Evolutionary conservation across 1,139 yeast species (phyloP).

Genomic region (Blastobotrys proliferans): DNA sequence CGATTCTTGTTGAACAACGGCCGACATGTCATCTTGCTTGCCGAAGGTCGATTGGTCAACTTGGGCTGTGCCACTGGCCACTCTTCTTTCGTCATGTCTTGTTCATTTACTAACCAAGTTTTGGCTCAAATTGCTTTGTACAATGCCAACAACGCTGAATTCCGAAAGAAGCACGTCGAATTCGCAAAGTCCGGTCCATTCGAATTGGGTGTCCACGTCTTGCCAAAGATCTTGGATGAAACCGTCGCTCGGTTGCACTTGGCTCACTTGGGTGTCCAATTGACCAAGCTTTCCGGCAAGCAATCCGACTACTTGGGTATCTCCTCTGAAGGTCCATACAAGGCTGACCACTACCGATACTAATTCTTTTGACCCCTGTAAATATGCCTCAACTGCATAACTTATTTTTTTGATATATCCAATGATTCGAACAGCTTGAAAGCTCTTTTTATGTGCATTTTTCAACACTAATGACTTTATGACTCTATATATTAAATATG

Average conservation of each 20-base stretch:
- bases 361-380: constrained; percentile 39
- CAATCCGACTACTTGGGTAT: constrained; percentile 97
- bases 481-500: constrained; percentile 9
- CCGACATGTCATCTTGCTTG: constrained; percentile 92
- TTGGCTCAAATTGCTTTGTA: constrained; percentile 98
- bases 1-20: constrained; percentile 89
- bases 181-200: constrained; percentile 92
- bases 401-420: constrained; percentile 10
- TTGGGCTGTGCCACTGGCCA: constrained; percentile 99
- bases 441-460: constrained; percentile 9
- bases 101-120: constrained; percentile 99
- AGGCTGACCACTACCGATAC: constrained; percentile 98
- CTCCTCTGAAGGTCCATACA: constrained; percentile 94
- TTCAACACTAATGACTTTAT: constrained; percentile 18
- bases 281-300: constrained; percentile 68
- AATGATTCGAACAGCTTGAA: background rate
- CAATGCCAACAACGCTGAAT: constrained; percentile 80
- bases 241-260: constrained; percentile 98
- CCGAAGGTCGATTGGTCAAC: constrained; percentile 99
- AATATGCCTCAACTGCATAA: constrained; percentile 27
- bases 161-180: constrained; percentile 82
- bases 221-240: constrained; percentile 98
- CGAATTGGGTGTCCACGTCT: constrained; percentile 88
- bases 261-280: constrained; percentile 89
- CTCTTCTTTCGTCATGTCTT: constrained; percentile 98